phyloP scores from a whole-genome alignment of 192 early-diverging fungal genomes.

The Backusella australiensis region DNA sequence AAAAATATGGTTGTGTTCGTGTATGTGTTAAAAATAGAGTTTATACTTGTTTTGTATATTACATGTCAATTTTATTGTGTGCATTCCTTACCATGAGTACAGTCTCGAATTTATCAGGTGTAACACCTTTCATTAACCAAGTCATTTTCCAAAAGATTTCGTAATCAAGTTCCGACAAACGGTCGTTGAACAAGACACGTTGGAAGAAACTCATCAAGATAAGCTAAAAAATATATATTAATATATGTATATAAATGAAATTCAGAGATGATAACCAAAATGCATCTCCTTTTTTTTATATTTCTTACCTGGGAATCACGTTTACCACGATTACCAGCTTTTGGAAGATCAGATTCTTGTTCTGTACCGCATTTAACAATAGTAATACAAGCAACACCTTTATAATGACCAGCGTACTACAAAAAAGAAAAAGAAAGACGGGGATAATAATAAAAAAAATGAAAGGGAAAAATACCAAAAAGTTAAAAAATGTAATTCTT shows the following conservation, averaged over 20 bases:
- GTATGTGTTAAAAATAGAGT: slow-evolving; percentile 4
- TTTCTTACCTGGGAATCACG: slow-evolving; percentile 86
- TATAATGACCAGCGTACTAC: slow-evolving; percentile 74
- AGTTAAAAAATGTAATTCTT: neutral
- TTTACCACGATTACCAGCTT: slow-evolving; percentile 92
- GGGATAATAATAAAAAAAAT: neutral
- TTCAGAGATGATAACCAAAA: neutral
- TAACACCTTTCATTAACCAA: slow-evolving; percentile 71
- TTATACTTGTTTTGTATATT: slow-evolving; percentile 4
- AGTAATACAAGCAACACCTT: slow-evolving; percentile 61
- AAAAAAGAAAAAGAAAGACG: slow-evolving; percentile 4
- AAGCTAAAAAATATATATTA: slow-evolving; percentile 9
- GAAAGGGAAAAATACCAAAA: slow-evolving; percentile 16
- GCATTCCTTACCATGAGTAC: slow-evolving; percentile 58
- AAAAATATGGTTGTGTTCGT: neutral
- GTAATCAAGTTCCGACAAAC: slow-evolving; percentile 87
- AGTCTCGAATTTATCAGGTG: slow-evolving; percentile 82
- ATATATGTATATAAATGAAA: neutral
- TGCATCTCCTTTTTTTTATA: neutral
- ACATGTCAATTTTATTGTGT: neutral
- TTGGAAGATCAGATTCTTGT: slow-evolving; percentile 58
- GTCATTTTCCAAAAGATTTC: slow-evolving; percentile 88
- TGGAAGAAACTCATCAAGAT: slow-evolving; percentile 94
- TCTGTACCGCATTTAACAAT: slow-evolving; percentile 75
- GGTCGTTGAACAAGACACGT: slow-evolving; percentile 77